phyloP scores from a whole-genome alignment of 805 yeast genomes.

The Saturnispora silvae region DNA sequence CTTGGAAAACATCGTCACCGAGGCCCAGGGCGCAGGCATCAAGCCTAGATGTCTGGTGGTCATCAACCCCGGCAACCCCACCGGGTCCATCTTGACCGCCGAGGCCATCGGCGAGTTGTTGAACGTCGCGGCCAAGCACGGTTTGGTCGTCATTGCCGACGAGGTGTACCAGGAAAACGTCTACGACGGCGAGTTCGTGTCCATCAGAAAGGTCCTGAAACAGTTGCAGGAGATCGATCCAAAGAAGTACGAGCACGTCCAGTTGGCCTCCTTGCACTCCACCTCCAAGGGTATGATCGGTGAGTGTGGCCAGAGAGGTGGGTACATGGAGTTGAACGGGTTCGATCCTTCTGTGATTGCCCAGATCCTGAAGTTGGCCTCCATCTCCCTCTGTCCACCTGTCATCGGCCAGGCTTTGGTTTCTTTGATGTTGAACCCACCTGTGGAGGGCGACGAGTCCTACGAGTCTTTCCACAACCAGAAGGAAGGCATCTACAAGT shows the following conservation, averaged over 20 bases:
- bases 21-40: conserved; percentile 41
- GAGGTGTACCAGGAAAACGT: conserved; percentile 96
- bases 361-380: conserved; percentile 73
- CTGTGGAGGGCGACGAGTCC: conserved; percentile 65
- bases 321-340: conserved; percentile 90
- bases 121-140: conserved; percentile 72
- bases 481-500: conserved; percentile 46
- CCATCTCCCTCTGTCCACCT: conserved; percentile 87
- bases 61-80: conserved; percentile 97
- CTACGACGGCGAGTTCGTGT: conserved; percentile 69
- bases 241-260: conserved; percentile 54
- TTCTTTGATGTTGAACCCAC: conserved; percentile 91
- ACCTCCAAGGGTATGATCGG: conserved; percentile 96
- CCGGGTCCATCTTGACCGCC: conserved; percentile 70
- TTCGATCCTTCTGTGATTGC: conserved; percentile 60
- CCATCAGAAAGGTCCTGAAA: conserved; percentile 72
- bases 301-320: conserved; percentile 99
- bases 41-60: conserved; percentile 74
- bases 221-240: conserved; percentile 45
- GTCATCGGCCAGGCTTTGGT: conserved; percentile 91
- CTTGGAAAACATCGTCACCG: conserved; percentile 43
- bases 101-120: conserved; percentile 63
- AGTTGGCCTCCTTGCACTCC: conserved; percentile 90
- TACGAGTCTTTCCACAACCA: conserved; percentile 58
- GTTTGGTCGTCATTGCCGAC: conserved; percentile 85